Evolutionary conservation across 352 stramenopile species (phyloP).

Genomic region (Phytopythium chamaehyphon): DNA sequence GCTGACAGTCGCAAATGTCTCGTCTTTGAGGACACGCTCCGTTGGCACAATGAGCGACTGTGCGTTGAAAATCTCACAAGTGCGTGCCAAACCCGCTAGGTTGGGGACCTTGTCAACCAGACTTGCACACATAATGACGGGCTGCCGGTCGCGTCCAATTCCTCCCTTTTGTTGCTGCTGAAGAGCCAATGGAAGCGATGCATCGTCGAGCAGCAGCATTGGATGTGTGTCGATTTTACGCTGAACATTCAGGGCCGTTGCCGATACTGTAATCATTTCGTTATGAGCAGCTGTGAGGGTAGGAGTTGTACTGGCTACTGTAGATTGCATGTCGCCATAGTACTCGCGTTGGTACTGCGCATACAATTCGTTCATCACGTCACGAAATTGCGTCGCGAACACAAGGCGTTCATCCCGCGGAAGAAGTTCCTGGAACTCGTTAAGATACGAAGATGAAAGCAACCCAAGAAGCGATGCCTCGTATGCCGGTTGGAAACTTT

Average conservation of each 20-base stretch:
- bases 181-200: slow-evolving; percentile 49
- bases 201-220: slow-evolving; percentile 51
- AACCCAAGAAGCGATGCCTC: slow-evolving; percentile 72
- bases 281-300: neutral
- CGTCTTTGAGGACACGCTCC: slow-evolving; percentile 75
- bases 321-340: slow-evolving; percentile 19
- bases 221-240: slow-evolving; percentile 76
- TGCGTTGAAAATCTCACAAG: slow-evolving; percentile 94
- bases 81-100: slow-evolving; percentile 90
- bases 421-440: slow-evolving; percentile 73
- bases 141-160: slow-evolving; percentile 37
- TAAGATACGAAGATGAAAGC: slow-evolving; percentile 54
- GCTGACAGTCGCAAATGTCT: slow-evolving; percentile 88
- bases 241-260: slow-evolving; percentile 39
- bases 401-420: slow-evolving; percentile 50
- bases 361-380: slow-evolving; percentile 59
- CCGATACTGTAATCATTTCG: neutral
- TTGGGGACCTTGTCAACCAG: slow-evolving; percentile 96
- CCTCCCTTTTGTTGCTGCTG: slow-evolving; percentile 15
- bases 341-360: slow-evolving; percentile 73
- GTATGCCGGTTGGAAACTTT: slow-evolving; percentile 56
- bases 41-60: slow-evolving; percentile 89
- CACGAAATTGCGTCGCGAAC: slow-evolving; percentile 58
- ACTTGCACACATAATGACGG: slow-evolving; percentile 74
- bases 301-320: neutral